Evolutionary conservation across 2,329 filamentous ascomycete genomes (phyloP).

Genomic region (Coleophoma crateriformis): DNA sequence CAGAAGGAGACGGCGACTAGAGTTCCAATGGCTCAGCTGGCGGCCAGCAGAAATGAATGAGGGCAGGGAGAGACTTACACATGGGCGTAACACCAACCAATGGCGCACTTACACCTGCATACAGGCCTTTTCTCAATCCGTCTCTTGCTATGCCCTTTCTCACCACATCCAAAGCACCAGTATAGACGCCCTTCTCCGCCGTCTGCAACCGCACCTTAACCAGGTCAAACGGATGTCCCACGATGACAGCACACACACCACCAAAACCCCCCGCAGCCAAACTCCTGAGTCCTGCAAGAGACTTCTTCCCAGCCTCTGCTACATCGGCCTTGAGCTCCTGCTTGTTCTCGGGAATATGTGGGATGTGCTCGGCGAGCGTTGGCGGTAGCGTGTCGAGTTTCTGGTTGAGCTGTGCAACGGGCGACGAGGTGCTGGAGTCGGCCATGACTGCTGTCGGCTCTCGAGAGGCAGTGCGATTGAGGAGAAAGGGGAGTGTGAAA

Average conservation of each 20-base stretch:
- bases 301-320: slow-evolving; percentile 18
- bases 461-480: not conserved
- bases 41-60: not conserved
- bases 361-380: slow-evolving; percentile 19
- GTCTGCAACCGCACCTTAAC: slow-evolving; percentile 98
- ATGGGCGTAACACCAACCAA: slow-evolving; percentile 95
- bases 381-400: slow-evolving; percentile 20
- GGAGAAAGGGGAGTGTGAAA: slow-evolving; percentile 1
- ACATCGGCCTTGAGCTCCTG: slow-evolving; percentile 18
- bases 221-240: slow-evolving; percentile 94
- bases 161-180: slow-evolving; percentile 85
- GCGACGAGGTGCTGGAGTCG: slow-evolving; percentile 15
- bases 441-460: slow-evolving; percentile 9
- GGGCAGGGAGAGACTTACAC: slow-evolving; percentile 60
- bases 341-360: slow-evolving; percentile 26
- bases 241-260: slow-evolving; percentile 87
- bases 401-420: slow-evolving; percentile 20
- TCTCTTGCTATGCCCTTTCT: slow-evolving; percentile 82
- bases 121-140: slow-evolving; percentile 74
- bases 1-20: slow-evolving; percentile 66
- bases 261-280: slow-evolving; percentile 88
- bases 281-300: slow-evolving; percentile 65
- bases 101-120: slow-evolving; percentile 94
- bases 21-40: not conserved
- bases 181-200: slow-evolving; percentile 89